phyloP scores from a whole-genome alignment of 257 asterid species.

The Rubia yunnanensis region DNA sequence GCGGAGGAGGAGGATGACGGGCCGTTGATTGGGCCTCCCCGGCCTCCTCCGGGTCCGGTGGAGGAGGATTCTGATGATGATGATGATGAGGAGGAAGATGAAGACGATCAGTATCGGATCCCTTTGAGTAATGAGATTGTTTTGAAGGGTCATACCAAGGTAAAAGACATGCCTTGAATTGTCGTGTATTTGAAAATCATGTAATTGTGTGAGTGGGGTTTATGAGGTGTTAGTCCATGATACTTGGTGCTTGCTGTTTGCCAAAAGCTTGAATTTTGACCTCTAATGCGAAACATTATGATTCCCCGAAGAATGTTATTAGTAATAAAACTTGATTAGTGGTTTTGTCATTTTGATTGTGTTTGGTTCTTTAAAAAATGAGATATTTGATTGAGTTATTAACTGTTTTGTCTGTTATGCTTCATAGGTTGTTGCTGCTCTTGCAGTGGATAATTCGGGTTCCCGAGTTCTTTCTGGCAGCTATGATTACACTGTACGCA shows the following conservation, averaged over 20 bases:
- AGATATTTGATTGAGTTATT: conserved; percentile 7
- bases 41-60: conserved; percentile 31
- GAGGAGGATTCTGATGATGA: conserved; percentile 59
- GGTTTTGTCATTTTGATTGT: neutral
- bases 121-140: conserved; percentile 94
- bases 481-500: conserved; percentile 80
- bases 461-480: conserved; percentile 94
- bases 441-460: conserved; percentile 90
- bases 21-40: conserved; percentile 43
- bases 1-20: conserved; percentile 39
- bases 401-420: neutral
- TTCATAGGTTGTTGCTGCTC: conserved; percentile 77
- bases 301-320: neutral
- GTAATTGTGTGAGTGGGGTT: neutral
- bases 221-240: neutral
- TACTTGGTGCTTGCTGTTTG: neutral
- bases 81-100: conserved; percentile 45
- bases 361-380: neutral
- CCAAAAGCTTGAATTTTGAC: neutral
- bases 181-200: too few species aligned
- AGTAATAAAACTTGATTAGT: neutral
- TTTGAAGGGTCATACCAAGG: conserved; percentile 93
- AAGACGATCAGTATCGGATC: conserved; percentile 41
- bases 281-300: neutral
- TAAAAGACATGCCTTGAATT: too few species aligned